Base-by-base conservation (phyloP, 1,139 yeast species). In the Pneumocystis murina region DNA sequence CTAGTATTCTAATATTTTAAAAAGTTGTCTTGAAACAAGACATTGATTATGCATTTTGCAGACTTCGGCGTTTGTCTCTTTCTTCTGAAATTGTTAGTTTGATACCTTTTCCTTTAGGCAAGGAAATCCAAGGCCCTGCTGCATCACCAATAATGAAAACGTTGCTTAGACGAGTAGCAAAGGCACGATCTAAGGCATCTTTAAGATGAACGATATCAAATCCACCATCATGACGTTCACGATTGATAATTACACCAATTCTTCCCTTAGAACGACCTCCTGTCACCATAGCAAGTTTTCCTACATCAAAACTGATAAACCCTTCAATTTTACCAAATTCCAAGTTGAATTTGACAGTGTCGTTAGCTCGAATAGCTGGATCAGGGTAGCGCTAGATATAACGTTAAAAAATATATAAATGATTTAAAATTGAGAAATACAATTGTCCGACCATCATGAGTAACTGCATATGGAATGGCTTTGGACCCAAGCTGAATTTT, bases 181-280 rank as follows among this genome's bases (percentile, higher is more conserved):
- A 92, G 74, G 94, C 82, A 92, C 92, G 92, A 79, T 91, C 97
- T 75, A 90, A 85, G 70, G 95, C 80, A 78, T 91, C 98, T 86
- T 91, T 91, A 80, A 91, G 86, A 87, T 91, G 97, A 74, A 91
- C 97, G 79, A 91, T 86, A 80, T 91, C 97, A 84, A 92, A 91
- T 79, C 97, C 97, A 79, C 98, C 98, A 79, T 91, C 96, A 85
- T 91, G 98, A 82, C 87, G 89, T 83, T 91, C 98, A 82, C 95
- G 87, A 94, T 91, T 96, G 74, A 86, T 83, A 78, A 91, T 90
- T 73, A 88, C 90, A 86, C 98, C 98, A 78, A 90, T 91, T 82
- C 98, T 87, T 79, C 98, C 98, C 95, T 91, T 85, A 87, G 89
- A 90, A 82, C 96, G 92, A 82, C 97, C 97, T 83, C 97, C 97